These are phyloP conservation scores for Phoma herbarum DNA, from an alignment of 2,329 filamentous ascomycete species.

Conservation along the genomic window DNA sequence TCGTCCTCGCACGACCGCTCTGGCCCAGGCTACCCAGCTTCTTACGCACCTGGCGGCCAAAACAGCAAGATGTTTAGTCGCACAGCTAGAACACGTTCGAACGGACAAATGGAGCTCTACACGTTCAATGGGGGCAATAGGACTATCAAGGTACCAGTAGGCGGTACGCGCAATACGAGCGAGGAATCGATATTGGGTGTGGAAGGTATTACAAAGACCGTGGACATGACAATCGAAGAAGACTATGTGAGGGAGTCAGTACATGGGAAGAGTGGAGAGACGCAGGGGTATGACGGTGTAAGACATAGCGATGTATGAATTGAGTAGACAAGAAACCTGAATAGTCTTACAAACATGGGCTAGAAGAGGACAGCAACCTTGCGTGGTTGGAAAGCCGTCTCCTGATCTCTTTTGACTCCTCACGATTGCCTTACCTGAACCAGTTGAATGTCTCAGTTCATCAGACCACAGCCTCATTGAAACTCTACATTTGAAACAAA, in stretches of 20 bases:
- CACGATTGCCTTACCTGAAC: not conserved
- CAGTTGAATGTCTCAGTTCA: not conserved
- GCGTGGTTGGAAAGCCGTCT: not conserved
- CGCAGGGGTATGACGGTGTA: not conserved
- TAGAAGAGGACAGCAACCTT: not conserved
- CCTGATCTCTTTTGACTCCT: not conserved
- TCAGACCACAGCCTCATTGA: not conserved
- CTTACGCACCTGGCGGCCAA: constrained; percentile 2
- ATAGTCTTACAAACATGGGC: not conserved
- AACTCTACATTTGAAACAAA: not conserved
- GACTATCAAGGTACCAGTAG: constrained; percentile 5
- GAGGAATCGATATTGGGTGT: constrained; percentile 23
- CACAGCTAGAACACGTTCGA: constrained; percentile 10
- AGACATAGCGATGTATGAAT: not conserved
- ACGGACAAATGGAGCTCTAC: constrained; percentile 21
- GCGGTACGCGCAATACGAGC: constrained; percentile 17
- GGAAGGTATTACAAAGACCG: constrained; percentile 24
- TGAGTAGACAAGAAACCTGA: not conserved
- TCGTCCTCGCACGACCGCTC: not conserved
- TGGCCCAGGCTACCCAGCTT: constrained; percentile 1
- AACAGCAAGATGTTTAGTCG: constrained; percentile 20
- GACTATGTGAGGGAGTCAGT: not conserved
- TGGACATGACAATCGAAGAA: constrained; percentile 17
- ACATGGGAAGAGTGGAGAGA: not conserved
- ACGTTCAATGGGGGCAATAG: constrained; percentile 7